phyloP scores from a whole-genome alignment of 768 basidiomycete genomes.

The Mycena olivaceomarginata region DNA sequence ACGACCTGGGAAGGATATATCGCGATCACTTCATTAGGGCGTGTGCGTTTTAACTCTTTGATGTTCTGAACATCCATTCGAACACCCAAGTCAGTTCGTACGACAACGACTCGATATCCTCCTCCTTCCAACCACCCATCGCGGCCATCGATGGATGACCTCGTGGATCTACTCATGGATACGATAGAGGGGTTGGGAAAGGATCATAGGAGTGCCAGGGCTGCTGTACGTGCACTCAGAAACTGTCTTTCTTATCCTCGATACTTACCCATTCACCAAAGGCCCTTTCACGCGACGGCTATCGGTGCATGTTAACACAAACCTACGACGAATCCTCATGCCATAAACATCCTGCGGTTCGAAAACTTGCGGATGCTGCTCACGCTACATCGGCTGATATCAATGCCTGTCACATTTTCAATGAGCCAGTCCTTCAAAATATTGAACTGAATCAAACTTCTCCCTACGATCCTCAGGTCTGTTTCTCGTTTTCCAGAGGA shows the following conservation, averaged over 20 bases:
- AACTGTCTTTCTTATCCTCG: background rate
- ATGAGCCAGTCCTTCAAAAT: background rate
- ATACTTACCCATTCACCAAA: constrained; percentile 1
- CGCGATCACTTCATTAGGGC: constrained; percentile 18
- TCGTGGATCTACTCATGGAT: constrained; percentile 17
- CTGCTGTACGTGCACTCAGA: constrained; percentile 10
- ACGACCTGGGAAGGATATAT: constrained; percentile 18
- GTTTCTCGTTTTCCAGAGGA: constrained; percentile 14
- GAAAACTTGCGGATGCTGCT: background rate
- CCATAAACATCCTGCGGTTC: background rate
- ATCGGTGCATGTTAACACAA: constrained; percentile 25
- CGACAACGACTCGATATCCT: background rate
- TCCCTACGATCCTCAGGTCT: background rate
- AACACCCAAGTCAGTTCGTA: constrained; percentile 20
- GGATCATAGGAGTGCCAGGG: constrained; percentile 20
- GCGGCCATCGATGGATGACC: constrained; percentile 18
- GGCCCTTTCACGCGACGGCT: constrained; percentile 24
- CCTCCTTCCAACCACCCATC: constrained; percentile 29
- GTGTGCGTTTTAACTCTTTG: constrained; percentile 21
- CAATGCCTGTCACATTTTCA: background rate
- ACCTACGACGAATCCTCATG: background rate
- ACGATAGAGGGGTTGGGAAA: constrained; percentile 1
- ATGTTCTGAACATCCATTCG: background rate
- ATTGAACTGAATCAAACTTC: constrained; percentile 1
- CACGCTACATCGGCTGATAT: background rate